A percentile compares a stretch with the other conserved stretches of the same genome.
phyloP scores from a whole-genome alignment of 2,329 filamentous ascomycete genomes.

The Ceratocystis harringtonii region DNA sequence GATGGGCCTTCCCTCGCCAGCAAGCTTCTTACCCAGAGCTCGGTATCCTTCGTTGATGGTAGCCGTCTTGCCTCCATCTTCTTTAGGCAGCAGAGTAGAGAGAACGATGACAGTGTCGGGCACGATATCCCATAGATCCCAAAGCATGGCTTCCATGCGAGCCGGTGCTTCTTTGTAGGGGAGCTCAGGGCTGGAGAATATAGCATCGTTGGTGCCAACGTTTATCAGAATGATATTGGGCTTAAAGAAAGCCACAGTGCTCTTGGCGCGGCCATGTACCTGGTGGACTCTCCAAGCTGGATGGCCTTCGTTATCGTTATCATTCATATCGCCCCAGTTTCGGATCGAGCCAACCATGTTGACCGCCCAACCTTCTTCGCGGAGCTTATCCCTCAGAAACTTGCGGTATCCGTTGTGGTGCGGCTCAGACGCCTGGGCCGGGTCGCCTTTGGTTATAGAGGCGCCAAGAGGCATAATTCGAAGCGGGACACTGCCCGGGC shows the following conservation, averaged over 20 bases:
- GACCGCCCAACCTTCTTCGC: constrained; percentile 22
- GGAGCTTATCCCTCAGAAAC: constrained; percentile 23
- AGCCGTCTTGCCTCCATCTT: constrained; percentile 22
- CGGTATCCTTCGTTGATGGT: constrained; percentile 26
- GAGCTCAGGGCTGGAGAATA: not conserved
- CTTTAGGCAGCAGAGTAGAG: constrained; percentile 19
- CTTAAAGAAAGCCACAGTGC: constrained; percentile 8
- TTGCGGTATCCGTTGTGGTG: constrained; percentile 27
- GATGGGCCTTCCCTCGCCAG: constrained; percentile 15
- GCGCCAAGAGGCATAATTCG: constrained; percentile 25
- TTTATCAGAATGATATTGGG: constrained; percentile 21
- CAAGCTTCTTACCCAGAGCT: constrained; percentile 20
- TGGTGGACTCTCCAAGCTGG: constrained; percentile 16
- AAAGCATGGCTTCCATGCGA: constrained; percentile 19
- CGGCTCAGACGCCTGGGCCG: constrained; percentile 4
- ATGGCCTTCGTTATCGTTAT: constrained; percentile 20
- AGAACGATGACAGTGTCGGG: constrained; percentile 19
- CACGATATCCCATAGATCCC: constrained; percentile 16
- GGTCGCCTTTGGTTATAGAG: constrained; percentile 26
- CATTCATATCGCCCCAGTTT: constrained; percentile 26
- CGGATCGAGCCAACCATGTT: constrained; percentile 30
- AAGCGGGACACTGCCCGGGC: constrained; percentile 15
- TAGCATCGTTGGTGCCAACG: constrained; percentile 21
- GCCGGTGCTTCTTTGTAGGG: constrained; percentile 6
- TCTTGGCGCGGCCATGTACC: constrained; percentile 5